Evolutionary conservation across 257 asterid species (phyloP), one percentile per base, ranked within the genome.

Genomic region (Paulownia fortunei): DNA sequence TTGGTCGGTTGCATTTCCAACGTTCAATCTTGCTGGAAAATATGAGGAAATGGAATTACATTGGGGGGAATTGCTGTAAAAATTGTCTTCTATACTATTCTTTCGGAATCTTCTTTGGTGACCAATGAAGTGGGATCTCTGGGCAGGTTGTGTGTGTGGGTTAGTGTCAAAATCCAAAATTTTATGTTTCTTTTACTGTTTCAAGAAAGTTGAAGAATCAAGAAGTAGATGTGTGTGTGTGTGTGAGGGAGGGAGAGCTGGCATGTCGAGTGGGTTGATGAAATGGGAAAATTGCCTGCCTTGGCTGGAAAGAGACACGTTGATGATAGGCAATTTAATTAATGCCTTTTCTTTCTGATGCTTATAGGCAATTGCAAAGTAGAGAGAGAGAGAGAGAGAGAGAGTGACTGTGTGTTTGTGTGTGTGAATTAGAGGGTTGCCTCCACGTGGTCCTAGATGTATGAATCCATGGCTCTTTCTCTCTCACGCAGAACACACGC

Each of bases 221-320:
- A 54, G 70, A 79, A 79, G 73, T 32, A 74, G 79, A 54, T 64
- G 55, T 37, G 62, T 60, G 74, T 11, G 73, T 6, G 74, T 47
- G 54, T 47, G 55, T 34, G 69, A 19, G 69, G 18, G 79, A 21
- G 70, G 15, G 78, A 63, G 67, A 76, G 82, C 73, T 81, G 77
- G 82, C 80, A 66, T 62, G 59, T 52, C 32, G 49, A 44, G 46
- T 19, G 70, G 62, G 55, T 81, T 54, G 64, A 69, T 59, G 79
- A 82, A 77, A 78, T 79, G 85, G 83, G 79, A 70, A 76, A 88
- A 84, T 55, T 86, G 88, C 83, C 67, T 75, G 85, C 89, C 89
- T 80, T 67, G 24, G 97, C 86, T 86, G 93, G 89, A 88, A 89
- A 87, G 83, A 78, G 76, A 55, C 78, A 82, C 69, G 74, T 73